phyloP scores from a whole-genome alignment of 768 basidiomycete genomes.

The Terana coerulea region DNA sequence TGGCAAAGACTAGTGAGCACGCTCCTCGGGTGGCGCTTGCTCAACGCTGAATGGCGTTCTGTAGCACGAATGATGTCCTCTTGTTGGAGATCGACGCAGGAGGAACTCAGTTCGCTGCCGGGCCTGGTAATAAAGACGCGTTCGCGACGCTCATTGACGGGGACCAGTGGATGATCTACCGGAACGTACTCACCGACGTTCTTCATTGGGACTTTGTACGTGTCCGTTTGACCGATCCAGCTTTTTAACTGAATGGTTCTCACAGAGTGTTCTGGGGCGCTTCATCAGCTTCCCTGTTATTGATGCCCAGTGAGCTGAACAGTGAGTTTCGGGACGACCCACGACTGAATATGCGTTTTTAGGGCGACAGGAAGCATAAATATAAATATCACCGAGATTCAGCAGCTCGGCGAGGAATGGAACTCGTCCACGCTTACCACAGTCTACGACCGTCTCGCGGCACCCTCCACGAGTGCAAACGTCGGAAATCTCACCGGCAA shows the following conservation, averaged over 20 bases:
- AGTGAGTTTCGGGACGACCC: not conserved
- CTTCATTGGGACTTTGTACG: slow-evolving; percentile 73
- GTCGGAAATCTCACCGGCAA: slow-evolving; percentile 52
- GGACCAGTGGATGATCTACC: slow-evolving; percentile 67
- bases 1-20: slow-evolving; percentile 47
- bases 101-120: slow-evolving; percentile 55
- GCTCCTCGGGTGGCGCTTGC: too few relatives aligned
- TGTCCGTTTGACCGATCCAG: slow-evolving; percentile 7
- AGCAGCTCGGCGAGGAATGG: slow-evolving; percentile 50
- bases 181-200: slow-evolving; percentile 50
- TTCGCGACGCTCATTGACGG: slow-evolving; percentile 56
- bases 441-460: slow-evolving; percentile 37
- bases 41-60: not conserved
- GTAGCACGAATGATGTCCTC: slow-evolving; percentile 59
- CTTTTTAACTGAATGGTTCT: not conserved
- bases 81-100: slow-evolving; percentile 57
- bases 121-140: slow-evolving; percentile 36
- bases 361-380: slow-evolving; percentile 57
- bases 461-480: slow-evolving; percentile 42
- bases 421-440: slow-evolving; percentile 36
- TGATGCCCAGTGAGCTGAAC: slow-evolving; percentile 36
- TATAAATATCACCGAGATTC: slow-evolving; percentile 51
- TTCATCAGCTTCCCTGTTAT: slow-evolving; percentile 65
- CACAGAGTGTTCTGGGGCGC: slow-evolving; percentile 57
- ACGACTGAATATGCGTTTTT: slow-evolving; percentile 4